These are phyloP conservation scores for Cocos nucifera DNA, from an alignment of 176 grass and related monocot genomes.

Conservation along the genomic window DNA sequence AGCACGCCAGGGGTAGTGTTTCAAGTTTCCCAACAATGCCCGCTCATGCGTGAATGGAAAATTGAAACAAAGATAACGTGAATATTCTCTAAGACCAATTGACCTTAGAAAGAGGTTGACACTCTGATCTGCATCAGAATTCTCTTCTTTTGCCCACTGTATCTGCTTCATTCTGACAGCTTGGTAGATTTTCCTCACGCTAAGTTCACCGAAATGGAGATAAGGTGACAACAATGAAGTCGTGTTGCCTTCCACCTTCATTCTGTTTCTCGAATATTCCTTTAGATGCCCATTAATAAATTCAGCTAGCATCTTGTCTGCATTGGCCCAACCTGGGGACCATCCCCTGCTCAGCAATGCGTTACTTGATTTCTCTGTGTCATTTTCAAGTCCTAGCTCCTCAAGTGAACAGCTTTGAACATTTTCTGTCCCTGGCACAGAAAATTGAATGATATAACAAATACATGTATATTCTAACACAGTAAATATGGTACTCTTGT, in stretches of 20 bases:
- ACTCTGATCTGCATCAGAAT: constrained; percentile 48
- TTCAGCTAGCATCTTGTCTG: constrained; percentile 61
- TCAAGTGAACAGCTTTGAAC: constrained; percentile 52
- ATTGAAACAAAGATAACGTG: constrained; percentile 88
- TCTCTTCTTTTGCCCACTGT: constrained; percentile 64
- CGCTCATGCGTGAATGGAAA: constrained; percentile 86
- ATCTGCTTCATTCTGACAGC: constrained; percentile 50
- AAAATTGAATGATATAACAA: not conserved
- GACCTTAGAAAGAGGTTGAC: constrained; percentile 58
- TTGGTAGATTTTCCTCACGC: constrained; percentile 71
- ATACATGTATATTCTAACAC: too few relatives aligned
- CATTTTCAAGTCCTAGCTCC: constrained; percentile 79
- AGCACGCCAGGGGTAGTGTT: constrained; percentile 69
- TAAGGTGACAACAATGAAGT: constrained; percentile 83
- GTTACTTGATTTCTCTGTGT: constrained; percentile 84
- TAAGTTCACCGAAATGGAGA: constrained; percentile 88
- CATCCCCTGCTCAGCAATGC: constrained; percentile 74
- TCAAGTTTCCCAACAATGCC: constrained; percentile 76
- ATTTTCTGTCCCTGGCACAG: constrained; percentile 49
- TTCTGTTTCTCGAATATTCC: constrained; percentile 59
- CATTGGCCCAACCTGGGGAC: constrained; percentile 76
- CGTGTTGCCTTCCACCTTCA: constrained; percentile 65
- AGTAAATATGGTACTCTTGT: too few relatives aligned
- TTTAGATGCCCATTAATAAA: constrained; percentile 62
- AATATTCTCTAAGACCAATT: constrained; percentile 88